Conservation (phyloP, 2,329 filamentous ascomycete genomes). For the Aspergillus pseudotamarii region DNA sequence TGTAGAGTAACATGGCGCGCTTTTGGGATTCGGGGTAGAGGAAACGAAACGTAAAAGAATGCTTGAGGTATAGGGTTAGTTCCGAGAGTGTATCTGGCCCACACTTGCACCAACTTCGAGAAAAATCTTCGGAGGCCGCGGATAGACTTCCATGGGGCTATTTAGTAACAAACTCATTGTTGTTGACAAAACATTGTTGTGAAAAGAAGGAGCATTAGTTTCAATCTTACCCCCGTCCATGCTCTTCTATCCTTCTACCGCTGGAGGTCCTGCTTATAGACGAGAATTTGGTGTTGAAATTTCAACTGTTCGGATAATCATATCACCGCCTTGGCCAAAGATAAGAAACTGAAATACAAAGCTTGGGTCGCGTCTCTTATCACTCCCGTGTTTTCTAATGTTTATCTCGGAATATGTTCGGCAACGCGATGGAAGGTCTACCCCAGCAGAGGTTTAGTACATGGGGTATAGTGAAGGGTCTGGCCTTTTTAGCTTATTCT, state of each 20-base stretch:
- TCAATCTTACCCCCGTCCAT: not conserved
- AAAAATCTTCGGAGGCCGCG: not conserved
- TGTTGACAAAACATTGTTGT: not conserved
- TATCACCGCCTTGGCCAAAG: not conserved
- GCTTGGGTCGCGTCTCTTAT: not conserved
- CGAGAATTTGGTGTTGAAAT: not conserved
- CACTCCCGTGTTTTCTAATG: not conserved
- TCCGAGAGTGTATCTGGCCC: not conserved
- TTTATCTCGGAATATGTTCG: constrained; percentile 1
- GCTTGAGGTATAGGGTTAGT: not conserved
- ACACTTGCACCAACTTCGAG: not conserved
- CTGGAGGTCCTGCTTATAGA: not conserved
- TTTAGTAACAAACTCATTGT: not conserved
- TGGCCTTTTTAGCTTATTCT: not conserved
- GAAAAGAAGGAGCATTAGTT: no score
- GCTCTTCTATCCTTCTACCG: not conserved
- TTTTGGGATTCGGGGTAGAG: not conserved
- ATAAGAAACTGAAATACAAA: not conserved
- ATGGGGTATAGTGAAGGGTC: not conserved
- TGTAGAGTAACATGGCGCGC: not conserved
- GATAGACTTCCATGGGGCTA: not conserved
- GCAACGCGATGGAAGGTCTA: not conserved
- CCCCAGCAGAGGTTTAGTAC: not conserved
- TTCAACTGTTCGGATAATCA: not conserved
- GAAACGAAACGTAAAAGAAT: not conserved